Base-by-base conservation (phyloP, 129 eudicot genomes). In the Tanacetum coccineum region DNA sequence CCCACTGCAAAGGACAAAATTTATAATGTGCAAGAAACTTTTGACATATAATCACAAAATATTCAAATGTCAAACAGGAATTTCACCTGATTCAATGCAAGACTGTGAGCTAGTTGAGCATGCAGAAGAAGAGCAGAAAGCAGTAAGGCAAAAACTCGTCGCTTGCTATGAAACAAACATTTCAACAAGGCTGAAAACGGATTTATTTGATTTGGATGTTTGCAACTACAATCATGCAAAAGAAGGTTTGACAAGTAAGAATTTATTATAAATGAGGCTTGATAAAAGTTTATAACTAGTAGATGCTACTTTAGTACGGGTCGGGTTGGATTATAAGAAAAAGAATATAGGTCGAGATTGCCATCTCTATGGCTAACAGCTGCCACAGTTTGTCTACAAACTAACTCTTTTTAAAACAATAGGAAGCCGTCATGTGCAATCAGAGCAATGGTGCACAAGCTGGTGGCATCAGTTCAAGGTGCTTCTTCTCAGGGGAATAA, bases 401-500 rank as follows among this genome's bases (percentile, higher is more conserved):
- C 66, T 65, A 74, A 67, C 36, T 7, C 9, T 74, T 28, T 57
- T 49, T 21, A 25, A 50, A 62, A 50, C 49, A 61, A 70, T 78
- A 93, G 99, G 82, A 71, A 79, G 74, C 9, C 70, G 66, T 36
- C 9, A 9, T 54, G 60, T 4, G 52, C 78, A 67, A 71, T 46
- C 84, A 46, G 90, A 87, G 75, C 80, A 94, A 72, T 94, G 99
- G 99, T 86, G 90, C 90, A 89, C 96, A 72, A 94, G 83, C 76
- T 94, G 99, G 99, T 86, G 92, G 81, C 81, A 81, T 64, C 99
- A 94, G 44, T 94, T 94, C 72, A 89, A 84, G 59, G 91, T 94
- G 73, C 82, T 94, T 65, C 81, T 94, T 65, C 57, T 76, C 44
- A 76, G 99, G 74, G 99, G 99, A 66, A 67, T 94, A 59, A 81